A percentile compares a stretch with the other conserved stretches of the same genome.
phyloP scores from a whole-genome alignment of 148 eudicot species.

The Euryodendron excelsum region DNA sequence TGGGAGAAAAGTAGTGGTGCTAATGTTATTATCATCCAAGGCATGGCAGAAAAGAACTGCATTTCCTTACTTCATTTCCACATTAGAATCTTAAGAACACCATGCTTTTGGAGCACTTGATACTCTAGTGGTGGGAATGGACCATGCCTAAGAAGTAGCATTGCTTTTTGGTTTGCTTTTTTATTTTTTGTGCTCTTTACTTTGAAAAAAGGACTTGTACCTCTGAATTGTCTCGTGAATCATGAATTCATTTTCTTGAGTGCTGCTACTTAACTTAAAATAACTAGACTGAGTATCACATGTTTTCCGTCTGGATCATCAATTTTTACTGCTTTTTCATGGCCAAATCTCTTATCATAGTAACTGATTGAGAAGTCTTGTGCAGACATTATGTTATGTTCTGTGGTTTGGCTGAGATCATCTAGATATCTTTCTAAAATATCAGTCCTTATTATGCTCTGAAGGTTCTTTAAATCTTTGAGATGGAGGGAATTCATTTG shows the following conservation, averaged over 20 bases:
- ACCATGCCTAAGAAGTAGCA: neutral
- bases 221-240: neutral
- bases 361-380: no score
- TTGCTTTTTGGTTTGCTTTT: neutral
- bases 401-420: no score
- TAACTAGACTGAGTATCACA: neutral
- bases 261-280: neutral
- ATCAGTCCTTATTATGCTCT: no score
- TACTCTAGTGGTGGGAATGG: neutral
- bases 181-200: neutral
- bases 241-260: neutral
- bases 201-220: neutral
- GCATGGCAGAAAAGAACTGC: neutral
- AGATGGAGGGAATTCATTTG: no score
- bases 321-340: neutral
- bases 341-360: no score
- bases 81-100: neutral
- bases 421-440: no score
- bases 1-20: neutral
- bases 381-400: no score
- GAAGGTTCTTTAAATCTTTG: no score
- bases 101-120: neutral
- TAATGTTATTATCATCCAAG: neutral
- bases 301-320: neutral
- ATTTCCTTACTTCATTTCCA: slow-evolving; percentile 6